Evolutionary conservation across 2,329 filamentous ascomycete species (phyloP), one percentile per base, ranked within the genome.

Genomic region (Ceratocystis albifundus): DNA sequence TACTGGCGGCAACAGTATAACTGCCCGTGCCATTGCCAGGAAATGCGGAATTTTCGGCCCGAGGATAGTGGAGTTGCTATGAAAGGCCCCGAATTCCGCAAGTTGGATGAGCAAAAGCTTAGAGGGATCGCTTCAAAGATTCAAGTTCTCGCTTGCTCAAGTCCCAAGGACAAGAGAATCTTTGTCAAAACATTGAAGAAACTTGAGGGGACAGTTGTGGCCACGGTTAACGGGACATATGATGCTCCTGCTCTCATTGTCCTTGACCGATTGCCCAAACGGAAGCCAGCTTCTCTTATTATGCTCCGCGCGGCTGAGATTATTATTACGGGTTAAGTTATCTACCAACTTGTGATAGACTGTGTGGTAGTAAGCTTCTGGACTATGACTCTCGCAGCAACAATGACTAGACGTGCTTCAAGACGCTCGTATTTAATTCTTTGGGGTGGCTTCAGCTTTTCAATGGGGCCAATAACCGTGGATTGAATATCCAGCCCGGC

Each of bases 401-500:
- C 22, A 70, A 80, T 62, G 74, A 76, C 55, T 73, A 75, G 25
- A 74, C 79, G 22, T 76, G 74, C 65, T 75, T 85, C 44, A 77
- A 83, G 69, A 86, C 84, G 0, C 77, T 87, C 67, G 81, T 88
- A 61, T 88, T 88, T 76, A 88, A 88, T 74, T 84, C 82, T 0
- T 88, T 86, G 70, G 85, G 88, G 1, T 88, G 85, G 84, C 84
- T 88, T 79, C 85, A 88, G 71, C 86, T 88, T 69, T 92, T 94
- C 79, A 93, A 92, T 74, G 82, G 88, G 71, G 82, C 89, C 76
- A 92, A 92, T 78, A 93, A 90, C 77, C 87, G 88, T 66, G 87
- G 89, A 15, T 82, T 96, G 17, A 91, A 96, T 75, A 96, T 95
- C 76, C 84, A 84, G 66, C 86, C 94, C 77, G 96, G 96, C 74